These are phyloP conservation scores for Mycocentrospora acerina DNA, from an alignment of 2,329 filamentous ascomycete species.

Conservation along the genomic window DNA sequence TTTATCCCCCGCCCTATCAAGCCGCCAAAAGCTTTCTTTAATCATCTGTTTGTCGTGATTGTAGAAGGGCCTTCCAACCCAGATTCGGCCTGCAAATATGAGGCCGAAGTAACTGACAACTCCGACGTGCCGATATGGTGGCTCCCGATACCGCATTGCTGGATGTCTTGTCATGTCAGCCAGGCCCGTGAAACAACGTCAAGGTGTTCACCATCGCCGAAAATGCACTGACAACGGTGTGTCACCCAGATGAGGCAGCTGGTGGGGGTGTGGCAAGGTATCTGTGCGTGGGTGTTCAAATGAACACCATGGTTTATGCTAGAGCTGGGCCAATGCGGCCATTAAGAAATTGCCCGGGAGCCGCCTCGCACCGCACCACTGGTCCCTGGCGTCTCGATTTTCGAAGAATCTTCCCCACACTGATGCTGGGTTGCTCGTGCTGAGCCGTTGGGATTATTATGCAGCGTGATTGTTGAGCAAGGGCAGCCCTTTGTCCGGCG, in stretches of 20 bases:
- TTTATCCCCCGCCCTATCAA: too few relatives aligned
- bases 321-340: conserved; percentile 20
- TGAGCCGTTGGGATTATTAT: conserved; percentile 20
- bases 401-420: conserved; percentile 37
- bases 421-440: conserved; percentile 24
- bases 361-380: conserved; percentile 30
- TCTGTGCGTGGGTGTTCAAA: conserved; percentile 16
- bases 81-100: too few relatives aligned
- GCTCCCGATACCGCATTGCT: conserved; percentile 1
- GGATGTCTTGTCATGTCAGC: too few relatives aligned
- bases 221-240: conserved; percentile 23
- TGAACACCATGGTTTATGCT: conserved; percentile 37
- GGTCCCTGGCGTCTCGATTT: conserved; percentile 34
- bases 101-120: too few relatives aligned
- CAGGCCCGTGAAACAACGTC: conserved; percentile 25
- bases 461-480: conserved; percentile 24
- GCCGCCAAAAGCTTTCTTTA: too few relatives aligned
- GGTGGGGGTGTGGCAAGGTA: conserved; percentile 15
- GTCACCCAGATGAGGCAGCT: conserved; percentile 32
- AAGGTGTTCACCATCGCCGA: conserved; percentile 24
- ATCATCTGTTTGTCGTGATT: too few relatives aligned
- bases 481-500: conserved; percentile 18
- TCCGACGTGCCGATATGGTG: too few relatives aligned
- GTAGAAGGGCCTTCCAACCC: background rate
- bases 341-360: conserved; percentile 31